These are phyloP conservation scores for Colletotrichum scovillei DNA, from an alignment of 2,329 filamentous ascomycete species.

Conservation along the genomic window DNA sequence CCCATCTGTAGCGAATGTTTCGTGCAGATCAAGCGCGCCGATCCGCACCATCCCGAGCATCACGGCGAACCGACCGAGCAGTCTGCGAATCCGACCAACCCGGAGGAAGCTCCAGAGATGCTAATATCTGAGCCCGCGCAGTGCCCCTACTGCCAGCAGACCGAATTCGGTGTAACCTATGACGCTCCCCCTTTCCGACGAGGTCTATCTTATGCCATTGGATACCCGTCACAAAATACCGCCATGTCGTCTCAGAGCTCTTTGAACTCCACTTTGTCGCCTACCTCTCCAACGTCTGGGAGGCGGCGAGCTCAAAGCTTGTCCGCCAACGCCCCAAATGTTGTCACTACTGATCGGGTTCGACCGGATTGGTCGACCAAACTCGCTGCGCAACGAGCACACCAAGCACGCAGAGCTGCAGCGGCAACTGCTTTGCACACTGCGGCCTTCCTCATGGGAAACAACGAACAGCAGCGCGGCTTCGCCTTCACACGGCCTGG, in stretches of 20 bases:
- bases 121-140: conserved; percentile 91
- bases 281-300: conserved; percentile 49
- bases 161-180: conserved; percentile 97
- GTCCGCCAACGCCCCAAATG: conserved; percentile 84
- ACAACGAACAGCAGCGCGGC: conserved; percentile 63
- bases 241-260: conserved; percentile 92
- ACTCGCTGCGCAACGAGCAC: conserved; percentile 83
- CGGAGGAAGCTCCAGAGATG: conserved; percentile 67
- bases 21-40: conserved; percentile 95
- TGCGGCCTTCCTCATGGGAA: conserved; percentile 89
- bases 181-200: conserved; percentile 88
- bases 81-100: conserved; percentile 50
- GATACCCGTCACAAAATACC: conserved; percentile 65
- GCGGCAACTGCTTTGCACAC: conserved; percentile 95
- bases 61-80: conserved; percentile 56
- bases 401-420: conserved; percentile 86
- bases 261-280: conserved; percentile 69
- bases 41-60: conserved; percentile 90
- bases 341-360: conserved; percentile 92
- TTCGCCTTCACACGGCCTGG: conserved; percentile 55
- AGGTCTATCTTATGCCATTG: conserved; percentile 77
- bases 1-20: conserved; percentile 98
- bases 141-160: conserved; percentile 94
- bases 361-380: conserved; percentile 96
- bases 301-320: conserved; percentile 69